Evolutionary conservation across 176 grass and related monocot species (phyloP), one percentile per base, ranked within the genome.

Genomic region (Triticum urartu): DNA sequence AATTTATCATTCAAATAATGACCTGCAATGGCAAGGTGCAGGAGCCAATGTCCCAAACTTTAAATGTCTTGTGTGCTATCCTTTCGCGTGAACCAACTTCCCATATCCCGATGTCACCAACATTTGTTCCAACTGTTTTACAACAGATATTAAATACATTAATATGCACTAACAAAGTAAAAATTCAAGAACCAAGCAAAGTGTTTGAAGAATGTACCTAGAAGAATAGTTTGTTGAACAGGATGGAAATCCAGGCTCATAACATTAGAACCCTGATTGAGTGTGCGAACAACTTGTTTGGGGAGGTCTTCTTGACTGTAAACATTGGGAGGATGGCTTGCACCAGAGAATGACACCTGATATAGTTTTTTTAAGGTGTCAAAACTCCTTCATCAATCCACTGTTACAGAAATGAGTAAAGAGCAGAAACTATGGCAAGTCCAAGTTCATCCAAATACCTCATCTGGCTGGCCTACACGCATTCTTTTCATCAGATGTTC

Each of bases 401-500:
- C 52, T 56, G 40, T 36, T 45, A 20, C 42, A 32, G 60, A 82
- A 71, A 30, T 42, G 45, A 59, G 50, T 63, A 14, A 82, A 26
- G 70, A 91, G 26, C 38, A 52, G 20, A 80, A 87, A 68, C 11
- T 70, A 30, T 76, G 59, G 42, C 18, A 45, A 24, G 21, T 35
- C 61, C 56, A 52, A 81, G 28, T 71, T 80, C 50, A 34, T 77
- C 65, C 26, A 42, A 61, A 66, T 92, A 99, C 97, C 94, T 99
- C 97, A 78, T 99, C 97, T 59, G 92, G 87, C 90, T 99, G 97
- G 8, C 97, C 97, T 24, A 92, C 87, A 56, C 97, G 92, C 84
- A 99, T 94, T 91, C 97, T 96, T 89, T 99, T 99, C 90, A 94
- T 96, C 67, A 99, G 89, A 88, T 94, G 92, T 90, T 99, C 97